Conservation (phyloP, 805 yeast genomes). For the Starmerella vitae region DNA sequence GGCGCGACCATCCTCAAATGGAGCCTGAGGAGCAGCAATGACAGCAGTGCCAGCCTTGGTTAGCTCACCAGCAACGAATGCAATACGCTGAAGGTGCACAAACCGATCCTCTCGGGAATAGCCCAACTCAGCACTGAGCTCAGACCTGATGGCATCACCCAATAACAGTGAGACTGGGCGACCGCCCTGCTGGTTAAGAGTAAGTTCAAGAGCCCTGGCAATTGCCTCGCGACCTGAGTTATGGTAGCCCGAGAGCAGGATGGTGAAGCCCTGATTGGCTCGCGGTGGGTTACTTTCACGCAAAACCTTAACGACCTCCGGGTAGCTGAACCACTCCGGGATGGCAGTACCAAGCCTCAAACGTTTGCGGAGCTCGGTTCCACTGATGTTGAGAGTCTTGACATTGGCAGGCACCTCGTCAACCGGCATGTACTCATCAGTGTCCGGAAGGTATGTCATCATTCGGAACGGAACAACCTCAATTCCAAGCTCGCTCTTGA, state of each 20-base stretch:
- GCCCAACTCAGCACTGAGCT: constrained; percentile 32
- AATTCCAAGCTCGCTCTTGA: constrained; percentile 65
- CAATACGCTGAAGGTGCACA: constrained; percentile 35
- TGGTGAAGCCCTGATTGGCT: constrained; percentile 72
- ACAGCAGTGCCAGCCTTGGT: constrained; percentile 89
- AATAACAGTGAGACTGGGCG: constrained; percentile 58
- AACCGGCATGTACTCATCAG: constrained; percentile 87
- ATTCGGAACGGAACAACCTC: constrained; percentile 91
- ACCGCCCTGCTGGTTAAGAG: constrained; percentile 80
- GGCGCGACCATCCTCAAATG: constrained; percentile 33
- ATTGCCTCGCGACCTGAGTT: constrained; percentile 50
- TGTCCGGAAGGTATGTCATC: constrained; percentile 93
- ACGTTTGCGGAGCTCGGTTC: constrained; percentile 84
- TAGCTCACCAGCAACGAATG: constrained; percentile 59
- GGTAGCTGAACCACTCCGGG: constrained; percentile 96
- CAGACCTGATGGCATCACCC: constrained; percentile 32
- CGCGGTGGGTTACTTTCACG: constrained; percentile 92
- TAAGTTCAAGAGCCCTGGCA: constrained; percentile 74
- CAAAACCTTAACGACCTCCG: constrained; percentile 83
- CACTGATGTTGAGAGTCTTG: constrained; percentile 80
- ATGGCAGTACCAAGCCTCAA: constrained; percentile 75
- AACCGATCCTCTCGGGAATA: constrained; percentile 30
- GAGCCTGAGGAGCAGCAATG: constrained; percentile 47
- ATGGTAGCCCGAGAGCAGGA: constrained; percentile 49
- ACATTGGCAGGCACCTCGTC: constrained; percentile 73